Percentiles rank a stretch among this genome's conserved stretches.
These are phyloP conservation scores for Plasmodium gaboni DNA, from an alignment of 169 alveolate genomes.

Conservation along the genomic window DNA sequence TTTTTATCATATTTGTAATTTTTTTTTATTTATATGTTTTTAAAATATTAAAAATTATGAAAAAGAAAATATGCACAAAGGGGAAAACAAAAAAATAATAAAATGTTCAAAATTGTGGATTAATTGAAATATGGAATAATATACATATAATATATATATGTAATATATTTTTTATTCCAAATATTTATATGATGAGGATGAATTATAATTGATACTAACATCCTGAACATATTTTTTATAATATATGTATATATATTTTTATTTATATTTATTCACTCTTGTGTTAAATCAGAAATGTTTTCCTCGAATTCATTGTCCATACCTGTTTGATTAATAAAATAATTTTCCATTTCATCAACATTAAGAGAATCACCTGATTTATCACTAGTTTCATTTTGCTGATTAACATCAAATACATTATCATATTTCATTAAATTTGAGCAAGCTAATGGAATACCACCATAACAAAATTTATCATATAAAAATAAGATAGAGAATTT, in stretches of 20 bases:
- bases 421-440: slow-evolving; percentile 39
- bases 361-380: background rate
- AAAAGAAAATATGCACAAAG: no score
- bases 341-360: background rate
- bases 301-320: slow-evolving; percentile 13
- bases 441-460: slow-evolving; percentile 75
- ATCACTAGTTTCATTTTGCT: background rate
- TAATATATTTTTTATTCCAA: no score
- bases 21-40: no score
- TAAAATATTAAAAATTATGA: no score
- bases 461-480: slow-evolving; percentile 64
- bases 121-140: no score
- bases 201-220: no score
- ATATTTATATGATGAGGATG: no score
- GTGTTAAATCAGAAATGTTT: slow-evolving; percentile 43
- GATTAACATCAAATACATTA: slow-evolving; percentile 43
- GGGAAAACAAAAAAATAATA: background rate
- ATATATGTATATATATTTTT: background rate
- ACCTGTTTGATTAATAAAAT: slow-evolving; percentile 2
- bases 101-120: background rate
- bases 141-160: no score
- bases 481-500: slow-evolving; percentile 46
- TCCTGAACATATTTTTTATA: background rate
- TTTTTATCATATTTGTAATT: no score
- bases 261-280: slow-evolving; percentile 1